These are phyloP conservation scores for Thalassiosira oceanica DNA, from an alignment of 352 stramenopile genomes.

Conservation along the genomic window DNA sequence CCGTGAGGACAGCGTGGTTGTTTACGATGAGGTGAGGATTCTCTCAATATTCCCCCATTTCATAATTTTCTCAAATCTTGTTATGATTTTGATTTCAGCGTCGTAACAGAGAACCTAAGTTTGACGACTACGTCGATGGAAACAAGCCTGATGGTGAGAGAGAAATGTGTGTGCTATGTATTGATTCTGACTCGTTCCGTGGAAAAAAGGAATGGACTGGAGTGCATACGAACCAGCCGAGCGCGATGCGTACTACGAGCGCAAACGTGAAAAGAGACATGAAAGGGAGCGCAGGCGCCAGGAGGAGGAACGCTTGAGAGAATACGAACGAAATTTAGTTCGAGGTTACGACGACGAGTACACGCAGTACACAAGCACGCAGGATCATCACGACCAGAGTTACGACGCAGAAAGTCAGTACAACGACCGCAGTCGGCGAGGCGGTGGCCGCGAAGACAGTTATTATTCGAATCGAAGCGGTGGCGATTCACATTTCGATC, in stretches of 20 bases:
- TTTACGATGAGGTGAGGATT: too few relatives aligned
- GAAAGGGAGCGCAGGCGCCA: constrained; percentile 8
- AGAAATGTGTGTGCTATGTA: too few relatives aligned
- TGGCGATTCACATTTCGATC: too few relatives aligned
- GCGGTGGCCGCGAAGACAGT: neutral
- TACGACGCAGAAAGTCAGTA: constrained; percentile 2
- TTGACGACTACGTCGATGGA: constrained; percentile 53
- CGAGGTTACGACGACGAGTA: constrained; percentile 1
- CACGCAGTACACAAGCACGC: neutral
- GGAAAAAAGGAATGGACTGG: constrained; percentile 58
- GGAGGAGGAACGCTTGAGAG: neutral
- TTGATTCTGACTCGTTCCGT: too few relatives aligned
- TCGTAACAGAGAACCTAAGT: constrained; percentile 14
- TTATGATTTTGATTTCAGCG: too few relatives aligned
- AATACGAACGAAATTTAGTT: neutral
- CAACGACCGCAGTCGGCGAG: neutral
- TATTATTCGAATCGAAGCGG: neutral
- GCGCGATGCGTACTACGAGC: constrained; percentile 24
- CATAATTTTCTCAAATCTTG: too few relatives aligned
- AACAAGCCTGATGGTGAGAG: constrained; percentile 47
- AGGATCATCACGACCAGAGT: neutral
- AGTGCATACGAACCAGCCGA: constrained; percentile 27
- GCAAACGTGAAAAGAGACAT: constrained; percentile 9
- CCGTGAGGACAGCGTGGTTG: too few relatives aligned
- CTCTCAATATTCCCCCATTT: too few relatives aligned